Evolutionary conservation across 495 filamentous ascomycete species (phyloP).

Genomic region (Rhypophila decipiens): DNA sequence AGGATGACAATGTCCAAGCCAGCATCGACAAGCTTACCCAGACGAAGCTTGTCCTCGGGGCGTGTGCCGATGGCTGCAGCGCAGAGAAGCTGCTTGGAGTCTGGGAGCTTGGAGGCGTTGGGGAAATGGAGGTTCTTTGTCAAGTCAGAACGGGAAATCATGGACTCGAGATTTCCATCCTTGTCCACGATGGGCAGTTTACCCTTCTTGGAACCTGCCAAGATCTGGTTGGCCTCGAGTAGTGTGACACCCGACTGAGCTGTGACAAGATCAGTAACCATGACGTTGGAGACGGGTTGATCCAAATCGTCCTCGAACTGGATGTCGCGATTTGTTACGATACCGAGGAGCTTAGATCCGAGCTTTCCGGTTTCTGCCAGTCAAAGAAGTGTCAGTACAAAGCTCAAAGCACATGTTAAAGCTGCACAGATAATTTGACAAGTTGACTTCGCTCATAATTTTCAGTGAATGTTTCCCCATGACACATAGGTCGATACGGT

Average conservation of each 20-base stretch:
- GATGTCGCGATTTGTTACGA: slow-evolving; percentile 95
- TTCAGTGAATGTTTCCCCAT: slow-evolving; percentile 62
- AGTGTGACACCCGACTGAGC: slow-evolving; percentile 80
- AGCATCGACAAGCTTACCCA: slow-evolving; percentile 86
- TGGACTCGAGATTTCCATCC: slow-evolving; percentile 79
- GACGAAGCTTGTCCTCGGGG: slow-evolving; percentile 78
- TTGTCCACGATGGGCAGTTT: slow-evolving; percentile 95
- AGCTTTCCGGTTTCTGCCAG: slow-evolving; percentile 82
- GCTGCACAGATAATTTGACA: slow-evolving; percentile 26
- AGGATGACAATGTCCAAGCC: slow-evolving; percentile 93
- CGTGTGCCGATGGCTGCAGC: slow-evolving; percentile 94
- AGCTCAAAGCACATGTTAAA: slow-evolving; percentile 7
- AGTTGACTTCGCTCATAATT: slow-evolving; percentile 33
- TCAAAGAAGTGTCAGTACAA: slow-evolving; percentile 20
- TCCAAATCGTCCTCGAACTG: slow-evolving; percentile 77
- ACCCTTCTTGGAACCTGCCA: slow-evolving; percentile 95
- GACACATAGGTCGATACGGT: slow-evolving; percentile 83
- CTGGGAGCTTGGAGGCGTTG: slow-evolving; percentile 89
- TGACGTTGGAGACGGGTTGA: slow-evolving; percentile 78
- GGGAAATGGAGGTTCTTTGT: slow-evolving; percentile 99
- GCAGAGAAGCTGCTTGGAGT: slow-evolving; percentile 96
- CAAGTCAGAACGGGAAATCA: slow-evolving; percentile 93
- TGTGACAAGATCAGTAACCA: slow-evolving; percentile 93
- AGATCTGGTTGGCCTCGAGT: slow-evolving; percentile 83
- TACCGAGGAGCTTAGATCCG: slow-evolving; percentile 89